Conservation (phyloP, 106 monocot genomes). For the Acorus gramineus region DNA sequence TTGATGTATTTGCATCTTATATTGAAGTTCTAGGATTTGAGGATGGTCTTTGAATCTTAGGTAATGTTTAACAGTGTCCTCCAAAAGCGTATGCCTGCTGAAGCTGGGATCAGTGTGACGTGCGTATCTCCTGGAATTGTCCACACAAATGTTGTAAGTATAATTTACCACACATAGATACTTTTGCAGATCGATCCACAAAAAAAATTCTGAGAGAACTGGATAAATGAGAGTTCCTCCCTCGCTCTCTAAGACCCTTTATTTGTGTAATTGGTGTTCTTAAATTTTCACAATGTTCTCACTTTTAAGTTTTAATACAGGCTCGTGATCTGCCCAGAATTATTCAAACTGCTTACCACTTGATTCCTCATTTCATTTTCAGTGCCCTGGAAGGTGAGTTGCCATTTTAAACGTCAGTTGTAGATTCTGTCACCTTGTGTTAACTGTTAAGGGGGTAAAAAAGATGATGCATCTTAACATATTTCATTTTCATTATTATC, state of each 20-base stretch:
- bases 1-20: neutral
- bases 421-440: neutral
- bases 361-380: conserved; percentile 76
- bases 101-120: conserved; percentile 72
- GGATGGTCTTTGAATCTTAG: conserved; percentile 25
- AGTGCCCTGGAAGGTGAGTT: conserved; percentile 47
- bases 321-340: conserved; percentile 55
- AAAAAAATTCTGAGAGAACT: too few species aligned
- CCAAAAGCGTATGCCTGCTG: conserved; percentile 75
- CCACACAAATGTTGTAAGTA: conserved; percentile 91
- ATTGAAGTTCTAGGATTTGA: conserved; percentile 1
- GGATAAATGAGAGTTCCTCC: too few species aligned
- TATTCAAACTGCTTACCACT: conserved; percentile 45
- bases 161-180: too few species aligned
- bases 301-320: conserved; percentile 12
- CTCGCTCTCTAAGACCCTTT: too few species aligned
- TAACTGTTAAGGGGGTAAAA: neutral
- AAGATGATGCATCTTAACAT: neutral
- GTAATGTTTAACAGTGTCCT: conserved; percentile 91
- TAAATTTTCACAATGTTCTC: too few species aligned
- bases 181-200: too few species aligned
- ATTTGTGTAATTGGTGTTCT: too few species aligned
- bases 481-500: neutral
- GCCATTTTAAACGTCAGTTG: neutral
- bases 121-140: conserved; percentile 94